Evolutionary conservation across 306 rosid species (phyloP).

Genomic region (Leucaena leucocephala): DNA sequence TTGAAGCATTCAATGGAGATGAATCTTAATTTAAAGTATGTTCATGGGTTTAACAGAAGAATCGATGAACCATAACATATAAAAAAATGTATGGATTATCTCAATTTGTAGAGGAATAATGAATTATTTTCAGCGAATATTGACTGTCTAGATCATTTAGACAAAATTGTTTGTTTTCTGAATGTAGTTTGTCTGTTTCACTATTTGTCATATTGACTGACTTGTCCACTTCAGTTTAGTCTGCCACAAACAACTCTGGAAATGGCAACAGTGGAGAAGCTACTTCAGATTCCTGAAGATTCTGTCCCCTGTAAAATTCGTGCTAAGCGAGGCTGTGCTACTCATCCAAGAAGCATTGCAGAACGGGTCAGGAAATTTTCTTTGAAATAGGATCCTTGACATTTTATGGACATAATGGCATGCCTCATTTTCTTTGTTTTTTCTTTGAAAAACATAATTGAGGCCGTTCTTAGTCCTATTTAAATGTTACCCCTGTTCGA

Average conservation of each 20-base stretch:
- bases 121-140: background rate
- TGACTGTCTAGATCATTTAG: background rate
- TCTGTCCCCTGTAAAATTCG: constrained; percentile 97
- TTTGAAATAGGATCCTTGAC: background rate
- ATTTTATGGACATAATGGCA: background rate
- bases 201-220: constrained; percentile 13
- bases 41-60: background rate
- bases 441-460: background rate
- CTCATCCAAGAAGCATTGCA: constrained; percentile 98
- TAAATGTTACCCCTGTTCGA: too few species aligned
- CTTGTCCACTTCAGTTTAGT: constrained; percentile 64
- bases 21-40: background rate
- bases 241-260: constrained; percentile 84
- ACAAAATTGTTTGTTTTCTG: background rate
- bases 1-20: background rate
- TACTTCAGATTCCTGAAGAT: constrained; percentile 85
- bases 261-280: constrained; percentile 75
- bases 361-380: constrained; percentile 70
- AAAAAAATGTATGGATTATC: background rate
- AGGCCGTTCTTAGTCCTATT: too few species aligned
- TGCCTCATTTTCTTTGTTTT: background rate
- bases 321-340: constrained; percentile 98
- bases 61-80: background rate
- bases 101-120: background rate
- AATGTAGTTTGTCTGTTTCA: too few species aligned